Evolutionary conservation across 768 basidiomycete genomes (phyloP).

Genomic region (Panellus pusillus): DNA sequence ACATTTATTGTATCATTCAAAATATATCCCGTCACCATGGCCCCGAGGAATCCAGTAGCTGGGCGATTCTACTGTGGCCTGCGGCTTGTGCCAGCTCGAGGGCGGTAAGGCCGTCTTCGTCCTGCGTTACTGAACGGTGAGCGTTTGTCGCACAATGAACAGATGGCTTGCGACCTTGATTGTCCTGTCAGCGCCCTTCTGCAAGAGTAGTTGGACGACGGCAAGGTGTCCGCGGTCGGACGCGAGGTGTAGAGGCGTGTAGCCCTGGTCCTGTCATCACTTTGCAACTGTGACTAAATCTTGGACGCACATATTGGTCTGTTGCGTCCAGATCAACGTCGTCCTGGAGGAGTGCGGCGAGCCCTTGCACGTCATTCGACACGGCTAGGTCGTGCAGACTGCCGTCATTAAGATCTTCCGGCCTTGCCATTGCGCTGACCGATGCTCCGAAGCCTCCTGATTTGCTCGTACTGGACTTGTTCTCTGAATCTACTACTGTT

Average conservation of each 20-base stretch:
- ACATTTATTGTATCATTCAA: neutral
- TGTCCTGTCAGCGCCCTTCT: constrained; percentile 60
- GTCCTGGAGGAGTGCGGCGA: constrained; percentile 45
- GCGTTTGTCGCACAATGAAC: neutral
- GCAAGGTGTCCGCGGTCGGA: constrained; percentile 73
- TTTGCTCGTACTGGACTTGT: constrained; percentile 21
- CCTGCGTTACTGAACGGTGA: constrained; percentile 42
- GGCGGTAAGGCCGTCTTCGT: constrained; percentile 64
- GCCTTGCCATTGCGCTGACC: constrained; percentile 60
- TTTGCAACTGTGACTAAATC: constrained; percentile 6
- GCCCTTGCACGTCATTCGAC: constrained; percentile 45
- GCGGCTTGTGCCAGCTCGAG: constrained; percentile 60
- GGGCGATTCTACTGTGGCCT: constrained; percentile 54
- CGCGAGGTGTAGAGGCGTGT: constrained; percentile 85
- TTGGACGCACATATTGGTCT: constrained; percentile 70
- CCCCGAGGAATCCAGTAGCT: constrained; percentile 22
- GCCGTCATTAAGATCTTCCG: constrained; percentile 34
- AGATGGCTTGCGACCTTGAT: constrained; percentile 52
- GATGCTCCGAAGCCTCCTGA: constrained; percentile 54
- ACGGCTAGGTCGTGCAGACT: constrained; percentile 66
- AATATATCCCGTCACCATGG: too few species aligned
- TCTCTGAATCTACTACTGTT: too few species aligned
- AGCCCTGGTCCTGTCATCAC: constrained; percentile 55
- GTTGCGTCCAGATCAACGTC: constrained; percentile 53
- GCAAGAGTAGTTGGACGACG: constrained; percentile 57